A percentile compares a stretch with the other conserved stretches of the same genome.
These are phyloP conservation scores for Talaromyces liani DNA, from an alignment of 495 filamentous ascomycete genomes.

Conservation along the genomic window DNA sequence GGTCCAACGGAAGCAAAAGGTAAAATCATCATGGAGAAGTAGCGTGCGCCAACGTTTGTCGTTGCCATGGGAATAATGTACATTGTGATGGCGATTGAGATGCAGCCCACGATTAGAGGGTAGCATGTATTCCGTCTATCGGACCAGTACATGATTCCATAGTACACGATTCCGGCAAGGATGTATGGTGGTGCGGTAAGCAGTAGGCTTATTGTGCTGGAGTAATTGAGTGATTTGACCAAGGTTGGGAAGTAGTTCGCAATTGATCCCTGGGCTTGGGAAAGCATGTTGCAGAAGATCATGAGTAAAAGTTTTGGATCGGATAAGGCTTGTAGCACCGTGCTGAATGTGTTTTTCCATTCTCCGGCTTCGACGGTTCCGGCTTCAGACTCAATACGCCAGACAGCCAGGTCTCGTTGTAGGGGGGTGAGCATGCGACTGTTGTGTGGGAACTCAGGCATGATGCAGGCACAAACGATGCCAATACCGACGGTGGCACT, in stretches of 20 bases:
- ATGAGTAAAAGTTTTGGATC: slow-evolving; percentile 49
- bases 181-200: slow-evolving; percentile 74
- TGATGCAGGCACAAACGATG: slow-evolving; percentile 46
- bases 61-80: slow-evolving; percentile 72
- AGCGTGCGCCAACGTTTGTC: slow-evolving; percentile 56
- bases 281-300: slow-evolving; percentile 54
- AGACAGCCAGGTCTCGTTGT: slow-evolving; percentile 59
- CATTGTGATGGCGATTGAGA: slow-evolving; percentile 58
- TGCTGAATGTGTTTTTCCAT: slow-evolving; percentile 54
- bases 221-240: slow-evolving; percentile 63
- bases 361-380: slow-evolving; percentile 50
- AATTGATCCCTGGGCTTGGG: slow-evolving; percentile 65
- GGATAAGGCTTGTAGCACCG: slow-evolving; percentile 65
- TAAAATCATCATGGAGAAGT: slow-evolving; percentile 84
- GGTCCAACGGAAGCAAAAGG: slow-evolving; percentile 42
- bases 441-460: slow-evolving; percentile 74
- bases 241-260: slow-evolving; percentile 91
- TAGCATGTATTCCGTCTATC: slow-evolving; percentile 74
- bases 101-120: slow-evolving; percentile 58
- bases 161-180: slow-evolving; percentile 61
- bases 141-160: slow-evolving; percentile 68
- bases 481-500: slow-evolving; percentile 46
- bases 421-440: slow-evolving; percentile 64
- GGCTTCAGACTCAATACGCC: slow-evolving; percentile 70
- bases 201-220: slow-evolving; percentile 60